Conservation (phyloP, 495 filamentous ascomycete species). For the Penicillium fimorum region DNA sequence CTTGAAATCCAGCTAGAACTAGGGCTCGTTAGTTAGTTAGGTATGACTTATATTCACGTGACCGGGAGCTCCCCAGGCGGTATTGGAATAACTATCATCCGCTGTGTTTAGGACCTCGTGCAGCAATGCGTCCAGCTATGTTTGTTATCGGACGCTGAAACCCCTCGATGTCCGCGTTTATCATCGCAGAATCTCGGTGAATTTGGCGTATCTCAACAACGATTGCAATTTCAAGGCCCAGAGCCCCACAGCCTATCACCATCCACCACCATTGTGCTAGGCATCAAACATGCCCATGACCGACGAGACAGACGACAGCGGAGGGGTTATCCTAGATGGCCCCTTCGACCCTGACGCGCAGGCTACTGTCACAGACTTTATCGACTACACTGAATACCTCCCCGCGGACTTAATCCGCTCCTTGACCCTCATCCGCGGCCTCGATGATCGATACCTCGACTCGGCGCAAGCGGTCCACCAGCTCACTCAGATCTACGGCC, state of each 20-base stretch:
- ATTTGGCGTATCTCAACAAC: too few species aligned
- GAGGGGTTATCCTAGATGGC: constrained; percentile 49
- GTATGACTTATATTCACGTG: background rate
- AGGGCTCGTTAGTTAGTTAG: too few species aligned
- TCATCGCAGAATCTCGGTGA: background rate
- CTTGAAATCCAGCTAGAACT: too few species aligned
- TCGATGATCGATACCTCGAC: constrained; percentile 69
- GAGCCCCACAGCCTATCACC: background rate
- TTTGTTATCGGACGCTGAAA: background rate
- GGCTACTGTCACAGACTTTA: constrained; percentile 89
- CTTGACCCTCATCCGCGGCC: constrained; percentile 79
- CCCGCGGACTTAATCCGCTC: constrained; percentile 90
- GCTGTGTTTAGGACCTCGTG: constrained; percentile 8
- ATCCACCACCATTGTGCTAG: background rate
- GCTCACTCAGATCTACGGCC: constrained; percentile 70
- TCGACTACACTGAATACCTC: constrained; percentile 96
- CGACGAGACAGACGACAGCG: constrained; percentile 43
- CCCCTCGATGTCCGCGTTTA: background rate
- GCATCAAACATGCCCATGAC: constrained; percentile 27
- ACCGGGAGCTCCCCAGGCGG: background rate
- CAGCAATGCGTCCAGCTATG: constrained; percentile 4
- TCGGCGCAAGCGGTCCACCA: constrained; percentile 67
- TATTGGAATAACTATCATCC: constrained; percentile 5
- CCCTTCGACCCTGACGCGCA: constrained; percentile 85
- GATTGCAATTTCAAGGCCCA: background rate